Base-by-base conservation (phyloP, 2,329 filamentous ascomycete species). In the Gnomoniopsis smithogilvyi region DNA sequence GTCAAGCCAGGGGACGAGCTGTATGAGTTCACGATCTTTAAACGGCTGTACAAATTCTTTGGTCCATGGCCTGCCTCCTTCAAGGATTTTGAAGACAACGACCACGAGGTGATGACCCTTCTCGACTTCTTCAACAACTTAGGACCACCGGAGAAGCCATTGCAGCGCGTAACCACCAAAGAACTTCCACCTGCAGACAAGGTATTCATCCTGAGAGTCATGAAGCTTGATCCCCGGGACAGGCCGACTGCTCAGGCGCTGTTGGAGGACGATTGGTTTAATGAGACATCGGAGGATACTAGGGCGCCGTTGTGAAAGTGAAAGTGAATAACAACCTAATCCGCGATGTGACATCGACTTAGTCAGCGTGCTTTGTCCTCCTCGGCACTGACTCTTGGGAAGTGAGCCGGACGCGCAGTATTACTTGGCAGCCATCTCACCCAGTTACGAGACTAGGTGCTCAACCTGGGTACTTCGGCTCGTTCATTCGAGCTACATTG, bases 221-320 rank as follows among this genome's bases (percentile, higher is more conserved):
- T 69, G 62, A 67, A 69, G 62, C 50, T 69, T 49, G 67, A 68
- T 47, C 66, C 65, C 36, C 62, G 66, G 14, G 66, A 68, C 55
- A 61, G 67, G 54, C 68, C 67, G 21, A 68, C 65, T 19, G 62
- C 65, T 14, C 63, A 66, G 48, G 60, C 65, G 61, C 60, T 68
- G 12, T 63, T 70, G 34, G 51, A 60, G 19, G 66, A 69, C 50
- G 41, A 60, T 51, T 69, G 64, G 67, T 69, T 70, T 57, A 62
- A 56, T n/a, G 64, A 67, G 54, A 19, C 22, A 17, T 56, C 54
- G 1, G 46, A 56, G 10, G 47, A 56, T 33, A 56, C 47, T 3
- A 47, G 54, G 4, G 3, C 8, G n/a, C 54, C 54, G 11, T 17
- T 54, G 17, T 17, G 19, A 46, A 10, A 36, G 34, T 36, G n/a